Evolutionary conservation across 306 rosid species (phyloP), one percentile per base, ranked within the genome.

Genomic region (Herpetospermum pedunculosum): DNA sequence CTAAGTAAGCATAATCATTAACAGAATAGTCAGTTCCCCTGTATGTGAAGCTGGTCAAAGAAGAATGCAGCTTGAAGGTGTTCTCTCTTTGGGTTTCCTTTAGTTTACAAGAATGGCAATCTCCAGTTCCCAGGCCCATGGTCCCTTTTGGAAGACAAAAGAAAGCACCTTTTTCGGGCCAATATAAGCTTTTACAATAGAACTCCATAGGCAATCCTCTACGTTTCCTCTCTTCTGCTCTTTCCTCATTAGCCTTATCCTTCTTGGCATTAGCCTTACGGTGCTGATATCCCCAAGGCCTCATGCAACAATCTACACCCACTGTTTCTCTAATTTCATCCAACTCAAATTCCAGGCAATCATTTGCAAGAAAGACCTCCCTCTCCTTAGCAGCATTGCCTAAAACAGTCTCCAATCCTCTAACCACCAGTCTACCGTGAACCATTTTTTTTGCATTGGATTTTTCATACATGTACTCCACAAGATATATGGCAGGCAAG

Each of bases 101-200:
- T 75, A 81, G n/a, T 78, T 80, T 59, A 83, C 99, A 94, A 74
- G 96, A 84, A 71, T 83, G 64, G 81, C 99, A 94, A 46, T 71
- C 47, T 54, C 96, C 99, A 18, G 92, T 88, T 38, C 96, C 97
- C 41, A 81, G 79, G 70, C 97, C 97, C 79, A 91, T 76, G 40
- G 81, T 77, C 74, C 85, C 85, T 72, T n/a, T 67, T 29, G 91
- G 87, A 79, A 94, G 85, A 59, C 84, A 71, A 74, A 81, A 76
- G 87, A 91, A 94, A 77, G 92, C 97, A 71, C 99, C 97, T 82
- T 81, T 86, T 78, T 88, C 91, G 35, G 99, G 96, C 81, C 88
- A 91, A 77, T 94, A 94, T 77, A 91, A 73, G 84, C 89, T 88
- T 86, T 89, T 94, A 76, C 97, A 89, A 77, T 80, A 88, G 63